phyloP scores from a whole-genome alignment of 2,329 filamentous ascomycete species.

The Aspergillus jensenii region DNA sequence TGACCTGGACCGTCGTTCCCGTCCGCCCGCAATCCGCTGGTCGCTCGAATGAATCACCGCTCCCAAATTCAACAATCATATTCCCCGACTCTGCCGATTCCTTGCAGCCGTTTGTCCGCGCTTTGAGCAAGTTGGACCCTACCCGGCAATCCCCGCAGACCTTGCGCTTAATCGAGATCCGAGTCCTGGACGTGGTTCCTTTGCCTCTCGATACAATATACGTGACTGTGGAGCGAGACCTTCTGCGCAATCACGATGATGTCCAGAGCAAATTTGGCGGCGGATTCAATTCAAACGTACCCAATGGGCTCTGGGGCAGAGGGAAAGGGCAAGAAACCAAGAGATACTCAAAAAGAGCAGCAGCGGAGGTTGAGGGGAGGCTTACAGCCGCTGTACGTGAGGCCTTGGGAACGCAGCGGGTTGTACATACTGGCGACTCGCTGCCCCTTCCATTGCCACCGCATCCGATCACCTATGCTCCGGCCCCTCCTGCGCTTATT shows the following conservation, averaged over 20 bases:
- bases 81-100: conserved; percentile 69
- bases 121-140: conserved; percentile 70
- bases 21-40: conserved; percentile 55
- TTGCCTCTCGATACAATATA: conserved; percentile 81
- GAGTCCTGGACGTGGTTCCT: conserved; percentile 76
- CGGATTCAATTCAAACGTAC: conserved; percentile 48
- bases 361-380: conserved; percentile 53
- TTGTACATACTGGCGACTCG: conserved; percentile 82
- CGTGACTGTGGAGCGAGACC: conserved; percentile 78
- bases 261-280: conserved; percentile 80
- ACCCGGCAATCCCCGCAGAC: conserved; percentile 72
- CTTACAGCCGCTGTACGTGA: conserved; percentile 69
- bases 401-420: conserved; percentile 68
- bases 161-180: conserved; percentile 77
- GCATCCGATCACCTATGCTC: conserved; percentile 82
- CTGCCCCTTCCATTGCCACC: conserved; percentile 73
- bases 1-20: conserved; percentile 82
- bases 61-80: conserved; percentile 77
- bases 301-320: conserved; percentile 43
- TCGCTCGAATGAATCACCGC: conserved; percentile 55
- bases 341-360: conserved; percentile 34
- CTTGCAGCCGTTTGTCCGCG: conserved; percentile 75
- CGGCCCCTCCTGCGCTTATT: conserved; percentile 81
- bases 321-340: conserved; percentile 32
- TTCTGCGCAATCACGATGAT: conserved; percentile 76